Evolutionary conservation across 1,284 basidiomycete genomes (phyloP).

Genomic region (Ceratobasidium sp.): DNA sequence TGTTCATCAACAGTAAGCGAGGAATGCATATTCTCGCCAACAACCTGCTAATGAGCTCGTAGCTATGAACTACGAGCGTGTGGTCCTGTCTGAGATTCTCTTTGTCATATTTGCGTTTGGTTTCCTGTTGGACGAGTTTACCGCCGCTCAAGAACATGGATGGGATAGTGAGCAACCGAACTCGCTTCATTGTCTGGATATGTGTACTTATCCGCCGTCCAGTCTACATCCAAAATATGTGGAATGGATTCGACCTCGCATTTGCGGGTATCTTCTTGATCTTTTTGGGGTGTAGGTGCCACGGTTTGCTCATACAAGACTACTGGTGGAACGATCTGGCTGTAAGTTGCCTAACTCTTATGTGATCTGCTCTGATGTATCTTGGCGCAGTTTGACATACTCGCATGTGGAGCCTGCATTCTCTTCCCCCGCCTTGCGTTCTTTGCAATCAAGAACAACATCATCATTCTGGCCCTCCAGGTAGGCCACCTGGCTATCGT

Average conservation of each 20-base stretch:
- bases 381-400: conserved; percentile 68
- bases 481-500: neutral
- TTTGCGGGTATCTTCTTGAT: conserved; percentile 75
- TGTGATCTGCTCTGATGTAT: neutral
- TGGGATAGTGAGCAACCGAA: conserved; percentile 72
- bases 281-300: conserved; percentile 70
- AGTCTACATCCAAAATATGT: conserved; percentile 83
- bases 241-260: conserved; percentile 85
- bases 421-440: conserved; percentile 87
- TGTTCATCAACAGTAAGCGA: conserved; percentile 73
- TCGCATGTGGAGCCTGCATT: conserved; percentile 85
- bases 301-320: conserved; percentile 64
- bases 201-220: conserved; percentile 34
- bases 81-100: conserved; percentile 68
- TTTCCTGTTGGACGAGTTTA: conserved; percentile 82
- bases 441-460: conserved; percentile 82
- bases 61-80: conserved; percentile 62
- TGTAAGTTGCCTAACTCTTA: conserved; percentile 35
- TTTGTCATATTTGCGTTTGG: conserved; percentile 79
- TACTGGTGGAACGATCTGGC: conserved; percentile 57
- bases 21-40: neutral
- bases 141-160: conserved; percentile 79
- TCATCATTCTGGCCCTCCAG: conserved; percentile 67
- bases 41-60: conserved; percentile 10
- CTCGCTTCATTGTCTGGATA: neutral